Evolutionary conservation across 1,284 basidiomycete genomes (phyloP).

Genomic region (Cryptococcus sp.): DNA sequence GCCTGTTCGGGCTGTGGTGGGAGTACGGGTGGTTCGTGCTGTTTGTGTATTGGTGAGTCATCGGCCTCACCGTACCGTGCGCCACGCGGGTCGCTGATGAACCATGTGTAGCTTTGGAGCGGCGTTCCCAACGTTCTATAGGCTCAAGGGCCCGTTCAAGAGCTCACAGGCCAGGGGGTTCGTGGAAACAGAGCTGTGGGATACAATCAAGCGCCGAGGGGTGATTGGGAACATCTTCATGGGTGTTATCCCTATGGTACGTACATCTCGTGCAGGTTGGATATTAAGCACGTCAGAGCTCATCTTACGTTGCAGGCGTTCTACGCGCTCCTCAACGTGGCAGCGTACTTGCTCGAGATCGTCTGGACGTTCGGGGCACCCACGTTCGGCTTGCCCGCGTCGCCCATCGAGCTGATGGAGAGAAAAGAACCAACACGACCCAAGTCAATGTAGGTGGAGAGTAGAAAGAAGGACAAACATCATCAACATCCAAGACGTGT

Average conservation of each 20-base stretch:
- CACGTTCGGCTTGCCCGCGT: constrained; percentile 18
- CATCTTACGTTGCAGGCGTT: constrained; percentile 29
- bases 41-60: constrained; percentile 58
- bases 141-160: constrained; percentile 59
- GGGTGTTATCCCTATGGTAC: constrained; percentile 59
- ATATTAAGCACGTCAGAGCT: not conserved
- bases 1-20: constrained; percentile 54
- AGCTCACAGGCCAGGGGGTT: constrained; percentile 51
- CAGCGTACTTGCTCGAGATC: constrained; percentile 39
- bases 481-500: too few relatives aligned
- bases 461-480: not conserved
- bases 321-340: constrained; percentile 50
- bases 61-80: not conserved
- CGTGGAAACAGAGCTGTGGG: constrained; percentile 62
- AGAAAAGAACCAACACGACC: not conserved
- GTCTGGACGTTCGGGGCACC: constrained; percentile 25
- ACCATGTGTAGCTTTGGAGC: constrained; percentile 55
- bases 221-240: constrained; percentile 61
- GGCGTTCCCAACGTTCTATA: constrained; percentile 62
- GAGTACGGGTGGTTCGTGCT: constrained; percentile 58
- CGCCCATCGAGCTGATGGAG: not conserved
- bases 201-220: constrained; percentile 61
- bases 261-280: not conserved
- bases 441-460: not conserved
- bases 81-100: not conserved